These are phyloP conservation scores for Nemophila menziesii DNA, from an alignment of 257 asterid species.

Conservation along the genomic window DNA sequence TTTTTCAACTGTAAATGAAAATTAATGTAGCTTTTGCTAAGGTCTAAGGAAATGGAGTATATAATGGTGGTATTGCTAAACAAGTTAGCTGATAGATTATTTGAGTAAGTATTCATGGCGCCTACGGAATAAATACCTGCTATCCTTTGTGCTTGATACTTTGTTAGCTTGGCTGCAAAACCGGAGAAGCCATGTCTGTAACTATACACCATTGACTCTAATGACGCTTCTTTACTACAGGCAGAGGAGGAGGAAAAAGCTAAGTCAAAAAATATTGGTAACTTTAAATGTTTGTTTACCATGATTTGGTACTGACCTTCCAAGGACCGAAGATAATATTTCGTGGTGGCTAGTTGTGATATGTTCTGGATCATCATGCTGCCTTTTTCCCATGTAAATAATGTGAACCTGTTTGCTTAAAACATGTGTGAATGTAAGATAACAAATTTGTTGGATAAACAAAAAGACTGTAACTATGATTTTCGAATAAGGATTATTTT, in stretches of 20 bases:
- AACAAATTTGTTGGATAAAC: no score
- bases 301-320: slow-evolving; percentile 20
- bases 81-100: no score
- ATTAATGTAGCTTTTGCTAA: no score
- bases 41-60: no score
- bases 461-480: no score
- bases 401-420: slow-evolving; percentile 27
- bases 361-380: slow-evolving; percentile 26
- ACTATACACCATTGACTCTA: slow-evolving; percentile 35
- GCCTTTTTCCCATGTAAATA: slow-evolving; percentile 37
- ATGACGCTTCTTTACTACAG: slow-evolving; percentile 16
- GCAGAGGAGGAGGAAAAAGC: no score
- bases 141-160: slow-evolving; percentile 25
- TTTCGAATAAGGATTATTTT: no score
- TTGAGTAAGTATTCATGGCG: background rate
- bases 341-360: slow-evolving; percentile 30
- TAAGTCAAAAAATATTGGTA: no score
- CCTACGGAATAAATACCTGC: slow-evolving; percentile 19
- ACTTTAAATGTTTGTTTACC: background rate
- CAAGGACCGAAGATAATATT: slow-evolving; percentile 31
- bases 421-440: no score
- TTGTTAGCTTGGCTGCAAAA: slow-evolving; percentile 44
- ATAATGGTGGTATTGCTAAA: no score
- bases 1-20: no score
- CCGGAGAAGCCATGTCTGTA: slow-evolving; percentile 55